Conservation (phyloP, 495 filamentous ascomycete species). For the Melanomma pulvis-pyrius region DNA sequence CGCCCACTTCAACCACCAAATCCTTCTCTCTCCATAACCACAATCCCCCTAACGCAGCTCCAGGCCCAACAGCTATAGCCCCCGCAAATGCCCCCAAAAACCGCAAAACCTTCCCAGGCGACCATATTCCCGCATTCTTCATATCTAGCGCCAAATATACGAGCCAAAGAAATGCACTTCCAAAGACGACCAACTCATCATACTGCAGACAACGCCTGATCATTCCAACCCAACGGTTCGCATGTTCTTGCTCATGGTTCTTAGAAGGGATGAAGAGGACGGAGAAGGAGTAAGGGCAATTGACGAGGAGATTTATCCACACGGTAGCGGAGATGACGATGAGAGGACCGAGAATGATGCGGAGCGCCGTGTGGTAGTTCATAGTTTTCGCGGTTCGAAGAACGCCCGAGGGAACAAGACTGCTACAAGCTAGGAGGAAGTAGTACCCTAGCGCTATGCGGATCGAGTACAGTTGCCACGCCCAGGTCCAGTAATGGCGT, state of each 20-base stretch:
- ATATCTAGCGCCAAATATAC: neutral
- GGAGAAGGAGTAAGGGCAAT: neutral
- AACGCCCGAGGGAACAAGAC: neutral
- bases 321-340: neutral
- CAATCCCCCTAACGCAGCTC: neutral
- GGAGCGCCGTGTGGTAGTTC: neutral
- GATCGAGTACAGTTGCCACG: conserved; percentile 6
- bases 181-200: conserved; percentile 4
- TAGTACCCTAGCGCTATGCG: neutral
- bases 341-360: neutral
- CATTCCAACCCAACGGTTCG: neutral
- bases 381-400: neutral
- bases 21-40: conserved; percentile 3
- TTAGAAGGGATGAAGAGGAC: neutral
- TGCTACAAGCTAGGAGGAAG: neutral
- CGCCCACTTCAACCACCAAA: neutral
- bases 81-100: neutral
- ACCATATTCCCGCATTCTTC: neutral
- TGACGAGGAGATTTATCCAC: neutral
- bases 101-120: neutral
- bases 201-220: neutral
- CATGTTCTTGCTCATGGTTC: neutral
- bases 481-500: conserved; percentile 20
- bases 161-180: neutral
- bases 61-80: neutral